A percentile compares a stretch with the other conserved stretches of the same genome.
phyloP scores from a whole-genome alignment of 805 yeast species.

The Cephaloascus fragrans region DNA sequence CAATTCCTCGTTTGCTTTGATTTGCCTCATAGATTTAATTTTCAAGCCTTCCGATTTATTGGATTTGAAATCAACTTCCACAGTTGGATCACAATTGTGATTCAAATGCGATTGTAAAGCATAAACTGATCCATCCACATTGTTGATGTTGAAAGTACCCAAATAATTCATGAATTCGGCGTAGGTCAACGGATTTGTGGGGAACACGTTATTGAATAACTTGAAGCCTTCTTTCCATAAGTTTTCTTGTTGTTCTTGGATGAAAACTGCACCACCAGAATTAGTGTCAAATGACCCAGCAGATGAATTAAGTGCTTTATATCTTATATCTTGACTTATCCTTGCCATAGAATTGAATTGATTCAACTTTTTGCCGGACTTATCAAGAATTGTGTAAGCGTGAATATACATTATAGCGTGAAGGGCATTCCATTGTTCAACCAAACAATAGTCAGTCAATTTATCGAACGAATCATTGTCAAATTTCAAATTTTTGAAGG shows the following conservation, averaged over 20 bases:
- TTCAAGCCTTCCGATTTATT: constrained; percentile 43
- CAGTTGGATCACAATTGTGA: constrained; percentile 70
- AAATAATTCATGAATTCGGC: constrained; percentile 50
- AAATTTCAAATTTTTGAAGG: constrained; percentile 21
- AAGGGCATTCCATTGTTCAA: constrained; percentile 60
- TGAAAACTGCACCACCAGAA: constrained; percentile 44
- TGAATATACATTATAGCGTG: constrained; percentile 53
- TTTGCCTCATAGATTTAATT: constrained; percentile 48
- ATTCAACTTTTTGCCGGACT: constrained; percentile 23
- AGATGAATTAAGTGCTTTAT: constrained; percentile 46
- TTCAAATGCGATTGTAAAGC: constrained; percentile 61
- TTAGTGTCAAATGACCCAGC: constrained; percentile 43
- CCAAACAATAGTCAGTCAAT: constrained; percentile 52
- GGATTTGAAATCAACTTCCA: constrained; percentile 36
- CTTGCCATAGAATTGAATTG: constrained; percentile 58
- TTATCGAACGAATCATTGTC: constrained; percentile 39
- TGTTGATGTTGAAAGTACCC: constrained; percentile 71
- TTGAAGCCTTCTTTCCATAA: constrained; percentile 53
- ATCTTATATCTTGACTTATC: constrained; percentile 58
- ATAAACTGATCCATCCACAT: constrained; percentile 54
- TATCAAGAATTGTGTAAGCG: constrained; percentile 34
- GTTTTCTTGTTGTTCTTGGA: constrained; percentile 42
- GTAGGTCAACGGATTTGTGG: constrained; percentile 23
- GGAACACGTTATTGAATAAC: constrained; percentile 41
- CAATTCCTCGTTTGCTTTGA: constrained; percentile 58